These are phyloP conservation scores for Eucalyptus pauciflora DNA, from an alignment of 345 rosid genomes.

Conservation along the genomic window DNA sequence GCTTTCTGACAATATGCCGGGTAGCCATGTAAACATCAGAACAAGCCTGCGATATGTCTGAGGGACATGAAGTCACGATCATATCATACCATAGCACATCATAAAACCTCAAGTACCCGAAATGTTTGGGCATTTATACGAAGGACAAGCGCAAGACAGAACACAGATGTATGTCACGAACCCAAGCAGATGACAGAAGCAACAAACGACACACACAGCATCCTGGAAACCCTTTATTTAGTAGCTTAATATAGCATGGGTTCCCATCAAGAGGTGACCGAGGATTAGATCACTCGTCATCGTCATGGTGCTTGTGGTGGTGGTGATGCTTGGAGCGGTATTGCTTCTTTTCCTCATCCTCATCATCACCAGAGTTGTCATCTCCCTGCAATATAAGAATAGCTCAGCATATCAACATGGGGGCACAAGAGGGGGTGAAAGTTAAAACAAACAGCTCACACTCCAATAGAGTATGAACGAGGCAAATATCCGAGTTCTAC, in stretches of 20 bases:
- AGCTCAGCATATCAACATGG: background rate
- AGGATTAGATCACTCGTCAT: slow-evolving; percentile 39
- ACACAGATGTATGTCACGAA: background rate
- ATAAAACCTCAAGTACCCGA: background rate
- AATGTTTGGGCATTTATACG: background rate
- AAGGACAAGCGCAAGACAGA: background rate
- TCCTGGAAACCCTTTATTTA: slow-evolving; percentile 24
- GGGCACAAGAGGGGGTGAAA: background rate
- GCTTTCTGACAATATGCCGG: background rate
- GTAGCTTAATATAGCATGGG: slow-evolving; percentile 16
- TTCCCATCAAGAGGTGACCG: background rate
- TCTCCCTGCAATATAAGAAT: slow-evolving; percentile 38
- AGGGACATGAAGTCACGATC: background rate
- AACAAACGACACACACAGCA: background rate
- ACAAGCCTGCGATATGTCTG: background rate
- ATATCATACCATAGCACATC: background rate
- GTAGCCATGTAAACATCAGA: background rate
- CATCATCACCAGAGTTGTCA: slow-evolving; percentile 30
- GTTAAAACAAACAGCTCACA: background rate
- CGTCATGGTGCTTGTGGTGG: slow-evolving; percentile 39
- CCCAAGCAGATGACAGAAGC: background rate
- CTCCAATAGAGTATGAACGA: background rate
- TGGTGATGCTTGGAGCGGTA: slow-evolving; percentile 38
- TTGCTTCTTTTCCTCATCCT: slow-evolving; percentile 38
- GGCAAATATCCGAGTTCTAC: background rate